Evolutionary conservation across 768 basidiomycete species (phyloP).

Genomic region (Boletales sp.): DNA sequence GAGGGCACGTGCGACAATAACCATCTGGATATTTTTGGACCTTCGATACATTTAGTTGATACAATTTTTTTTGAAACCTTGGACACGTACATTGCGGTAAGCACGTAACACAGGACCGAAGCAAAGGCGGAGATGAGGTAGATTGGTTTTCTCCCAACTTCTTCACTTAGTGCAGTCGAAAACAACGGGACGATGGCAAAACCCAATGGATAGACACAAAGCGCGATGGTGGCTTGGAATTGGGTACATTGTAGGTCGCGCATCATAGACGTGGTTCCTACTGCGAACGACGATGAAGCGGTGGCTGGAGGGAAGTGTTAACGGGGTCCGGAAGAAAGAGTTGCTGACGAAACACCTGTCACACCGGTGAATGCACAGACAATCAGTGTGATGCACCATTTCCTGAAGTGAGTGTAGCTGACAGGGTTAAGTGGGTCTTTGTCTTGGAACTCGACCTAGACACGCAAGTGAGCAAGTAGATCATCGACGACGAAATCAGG

Average conservation of each 20-base stretch:
- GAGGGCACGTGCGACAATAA: constrained; percentile 58
- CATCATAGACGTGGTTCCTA: constrained; percentile 53
- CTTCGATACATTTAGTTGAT: constrained; percentile 15
- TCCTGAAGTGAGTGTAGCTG: too few relatives aligned
- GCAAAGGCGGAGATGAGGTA: constrained; percentile 49
- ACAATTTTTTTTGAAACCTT: background rate
- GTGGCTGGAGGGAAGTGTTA: too few relatives aligned
- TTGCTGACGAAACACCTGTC: too few relatives aligned
- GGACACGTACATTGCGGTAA: constrained; percentile 22
- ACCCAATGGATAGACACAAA: constrained; percentile 54
- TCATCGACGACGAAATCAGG: too few relatives aligned
- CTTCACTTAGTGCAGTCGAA: constrained; percentile 66
- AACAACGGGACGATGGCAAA: constrained; percentile 62
- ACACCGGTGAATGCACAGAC: too few relatives aligned
- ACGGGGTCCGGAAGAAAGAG: too few relatives aligned
- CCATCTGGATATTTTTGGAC: constrained; percentile 47
- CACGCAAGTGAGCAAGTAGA: too few relatives aligned
- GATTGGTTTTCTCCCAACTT: constrained; percentile 60
- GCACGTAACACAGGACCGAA: constrained; percentile 41
- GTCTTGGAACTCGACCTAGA: too few relatives aligned
- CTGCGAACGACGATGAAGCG: too few relatives aligned
- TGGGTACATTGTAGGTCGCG: constrained; percentile 39
- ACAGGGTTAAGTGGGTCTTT: too few relatives aligned
- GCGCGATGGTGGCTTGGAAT: constrained; percentile 44
- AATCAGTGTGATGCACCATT: too few relatives aligned